Evolutionary conservation across 2,329 filamentous ascomycete genomes (phyloP).

Genomic region (Cladosporium phlei): DNA sequence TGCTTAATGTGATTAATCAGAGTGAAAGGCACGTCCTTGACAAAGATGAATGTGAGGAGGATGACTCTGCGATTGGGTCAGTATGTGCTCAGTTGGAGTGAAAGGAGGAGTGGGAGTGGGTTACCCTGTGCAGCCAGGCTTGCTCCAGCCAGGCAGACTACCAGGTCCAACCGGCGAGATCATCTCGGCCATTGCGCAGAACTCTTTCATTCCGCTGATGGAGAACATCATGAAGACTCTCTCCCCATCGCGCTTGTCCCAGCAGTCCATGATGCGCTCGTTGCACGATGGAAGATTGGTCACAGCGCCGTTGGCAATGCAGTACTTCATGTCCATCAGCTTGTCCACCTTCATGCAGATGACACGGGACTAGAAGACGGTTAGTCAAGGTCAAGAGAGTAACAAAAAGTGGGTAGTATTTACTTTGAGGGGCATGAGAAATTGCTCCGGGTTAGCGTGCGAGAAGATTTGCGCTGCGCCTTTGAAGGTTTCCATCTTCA

Average conservation of each 20-base stretch:
- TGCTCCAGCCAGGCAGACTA: conserved; percentile 5
- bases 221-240: conserved; percentile 29
- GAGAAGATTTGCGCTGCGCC: conserved; percentile 20
- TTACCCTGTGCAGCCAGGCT: conserved; percentile 16
- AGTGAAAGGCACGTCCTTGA: conserved; percentile 28
- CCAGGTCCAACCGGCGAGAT: conserved; percentile 10
- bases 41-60: conserved; percentile 25
- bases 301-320: conserved; percentile 19
- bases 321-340: conserved; percentile 21
- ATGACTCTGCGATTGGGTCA: conserved; percentile 22
- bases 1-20: conserved; percentile 25
- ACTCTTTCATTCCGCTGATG: conserved; percentile 27
- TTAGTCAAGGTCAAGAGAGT: conserved; percentile 13
- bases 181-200: conserved; percentile 30
- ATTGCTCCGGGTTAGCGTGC: conserved; percentile 26
- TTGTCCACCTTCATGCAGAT: conserved; percentile 30
- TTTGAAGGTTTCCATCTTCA: background rate
- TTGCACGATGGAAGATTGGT: conserved; percentile 23
- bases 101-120: background rate
- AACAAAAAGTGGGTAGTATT: conserved; percentile 4
- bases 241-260: conserved; percentile 19
- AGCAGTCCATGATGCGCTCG: conserved; percentile 26
- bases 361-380: conserved; percentile 21
- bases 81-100: conserved; percentile 11
- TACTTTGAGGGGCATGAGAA: conserved; percentile 24